Base-by-base conservation (phyloP, 768 basidiomycete species). In the Leccinum olivaceopallidum region DNA sequence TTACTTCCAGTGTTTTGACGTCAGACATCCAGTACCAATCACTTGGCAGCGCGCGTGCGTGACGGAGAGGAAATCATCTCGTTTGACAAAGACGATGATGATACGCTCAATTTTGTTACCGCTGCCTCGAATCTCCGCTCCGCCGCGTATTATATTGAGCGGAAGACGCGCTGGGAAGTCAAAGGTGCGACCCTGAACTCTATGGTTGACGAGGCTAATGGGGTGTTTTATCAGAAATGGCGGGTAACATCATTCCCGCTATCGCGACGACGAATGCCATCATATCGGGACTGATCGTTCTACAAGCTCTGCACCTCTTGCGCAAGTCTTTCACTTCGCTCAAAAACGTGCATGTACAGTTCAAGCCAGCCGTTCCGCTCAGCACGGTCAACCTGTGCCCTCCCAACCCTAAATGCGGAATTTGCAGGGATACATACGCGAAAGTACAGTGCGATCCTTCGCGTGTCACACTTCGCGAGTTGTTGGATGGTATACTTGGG, bases 231-330 rank as follows among this genome's bases (percentile, higher is more conserved):
- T n/a, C n/a, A 96, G 95, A 98, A 76, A 98, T 98, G 93, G 97
- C 97, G 0, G 97, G 97, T 10, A 99, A 99, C 75, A 98, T 99
- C 68, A 99, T 98, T 64, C 97, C 97, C 6, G 97, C 97, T 1
- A 98, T 99, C 67, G 97, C 97, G 5, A 99, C 97, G 4, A 99
- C 97, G 24, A 99, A 99, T 72, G 97, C 97, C 10, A 92, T 99
- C 73, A 87, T 98, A 65, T 90, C 97, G 0, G 97, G 96, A 0
- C 79, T 96, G 42, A 94, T 98, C 70, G 95, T 98, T 24, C 81
- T 98, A 50, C 95, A 98, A 73, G 91, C 95, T 0, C 77, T 98
- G 22, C 89, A 94, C 59, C 80, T 97, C 48, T 80, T 98, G 37
- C 87, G 85, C 39, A 84, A 82, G 65, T 83, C 81, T 13, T 84